phyloP scores from a whole-genome alignment of 495 filamentous ascomycete species.

The Geopyxis carbonaria region DNA sequence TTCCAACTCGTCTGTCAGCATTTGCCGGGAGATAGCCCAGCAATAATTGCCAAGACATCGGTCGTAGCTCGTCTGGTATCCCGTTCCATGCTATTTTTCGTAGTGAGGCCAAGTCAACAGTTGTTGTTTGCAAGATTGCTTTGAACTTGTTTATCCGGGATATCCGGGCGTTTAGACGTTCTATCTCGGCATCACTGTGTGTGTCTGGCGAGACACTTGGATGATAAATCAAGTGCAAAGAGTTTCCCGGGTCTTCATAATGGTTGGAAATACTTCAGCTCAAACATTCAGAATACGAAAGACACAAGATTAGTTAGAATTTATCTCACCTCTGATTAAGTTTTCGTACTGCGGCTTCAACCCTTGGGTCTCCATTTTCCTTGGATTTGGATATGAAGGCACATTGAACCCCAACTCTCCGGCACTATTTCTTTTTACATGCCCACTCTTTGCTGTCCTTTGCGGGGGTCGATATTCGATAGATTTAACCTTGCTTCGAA shows the following conservation, averaged over 20 bases:
- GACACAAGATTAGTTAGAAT: background rate
- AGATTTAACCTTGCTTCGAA: slow-evolving; percentile 18
- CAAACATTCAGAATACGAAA: slow-evolving; percentile 5
- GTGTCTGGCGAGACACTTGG: slow-evolving; percentile 58
- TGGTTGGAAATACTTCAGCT: slow-evolving; percentile 6
- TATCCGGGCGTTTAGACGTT: slow-evolving; percentile 72
- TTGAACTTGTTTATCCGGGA: slow-evolving; percentile 98
- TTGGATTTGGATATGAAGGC: slow-evolving; percentile 72
- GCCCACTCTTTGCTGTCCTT: slow-evolving; percentile 3
- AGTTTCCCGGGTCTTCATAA: slow-evolving; percentile 74
- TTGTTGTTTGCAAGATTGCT: slow-evolving; percentile 74
- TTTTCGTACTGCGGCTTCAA: slow-evolving; percentile 95
- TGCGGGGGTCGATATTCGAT: slow-evolving; percentile 20
- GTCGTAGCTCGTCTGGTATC: slow-evolving; percentile 81
- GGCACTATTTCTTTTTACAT: slow-evolving; percentile 9
- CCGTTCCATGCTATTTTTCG: slow-evolving; percentile 81
- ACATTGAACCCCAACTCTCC: slow-evolving; percentile 27
- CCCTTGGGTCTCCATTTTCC: slow-evolving; percentile 83
- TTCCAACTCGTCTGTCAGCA: slow-evolving; percentile 74
- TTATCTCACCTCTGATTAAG: slow-evolving; percentile 50
- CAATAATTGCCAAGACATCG: slow-evolving; percentile 95
- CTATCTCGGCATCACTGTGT: slow-evolving; percentile 41
- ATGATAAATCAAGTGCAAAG: slow-evolving; percentile 83
- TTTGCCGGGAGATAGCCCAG: slow-evolving; percentile 91
- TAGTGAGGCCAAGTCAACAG: slow-evolving; percentile 69